Evolutionary conservation across 139 green algal genomes (phyloP), one percentile per base, ranked within the genome.

Genomic region (Micromonas pusilla): DNA sequence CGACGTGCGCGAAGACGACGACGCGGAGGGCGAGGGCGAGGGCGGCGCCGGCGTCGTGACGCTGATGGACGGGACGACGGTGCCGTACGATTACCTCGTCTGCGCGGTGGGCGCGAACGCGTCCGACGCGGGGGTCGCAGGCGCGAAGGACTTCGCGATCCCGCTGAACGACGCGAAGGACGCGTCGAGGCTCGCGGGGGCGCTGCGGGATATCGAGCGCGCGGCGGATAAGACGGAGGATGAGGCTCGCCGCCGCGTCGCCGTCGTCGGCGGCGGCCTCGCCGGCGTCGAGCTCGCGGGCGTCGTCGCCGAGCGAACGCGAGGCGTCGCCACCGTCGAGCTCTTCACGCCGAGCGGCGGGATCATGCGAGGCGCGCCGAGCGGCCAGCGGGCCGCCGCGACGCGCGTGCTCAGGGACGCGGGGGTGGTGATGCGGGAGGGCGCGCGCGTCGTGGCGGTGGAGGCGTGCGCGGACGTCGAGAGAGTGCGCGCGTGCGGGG

Each of bases 181-280:
- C 37, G 68, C 38, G 36, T 96, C 78, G 93, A 96, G 30, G 37
- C 52, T 75, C 19, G 36, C 37, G n/a, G n/a, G 37, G n/a, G n/a
- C 83, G 1, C 86, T 93, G 26, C 81, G 93, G 34, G 93, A 99
- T 72, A 90, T 70, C 6, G 66, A 66, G 26, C n/a, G n/a, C n/a
- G 77, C 60, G 21, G 85, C 66, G 20, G 5, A 52, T 78, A 33
- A 54, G 72, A 36, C 70, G 65, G n/a, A 53, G 16, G 34, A 60
- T 3, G 19, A 16, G 33, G 52, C 23, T 19, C 21, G 65, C 1
- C 23, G 68, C 0, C 37, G 28, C 13, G 84, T 93, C 19, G 83
- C 89, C 54, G 88, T 98, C 25, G 91, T 97, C 36, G 94, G 94
- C 26, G 93, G 83, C 1, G 94, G 94, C 1, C 96, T 96, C 78